These are phyloP conservation scores for Hevea brasiliensis DNA, from an alignment of 345 rosid genomes.

Conservation along the genomic window DNA sequence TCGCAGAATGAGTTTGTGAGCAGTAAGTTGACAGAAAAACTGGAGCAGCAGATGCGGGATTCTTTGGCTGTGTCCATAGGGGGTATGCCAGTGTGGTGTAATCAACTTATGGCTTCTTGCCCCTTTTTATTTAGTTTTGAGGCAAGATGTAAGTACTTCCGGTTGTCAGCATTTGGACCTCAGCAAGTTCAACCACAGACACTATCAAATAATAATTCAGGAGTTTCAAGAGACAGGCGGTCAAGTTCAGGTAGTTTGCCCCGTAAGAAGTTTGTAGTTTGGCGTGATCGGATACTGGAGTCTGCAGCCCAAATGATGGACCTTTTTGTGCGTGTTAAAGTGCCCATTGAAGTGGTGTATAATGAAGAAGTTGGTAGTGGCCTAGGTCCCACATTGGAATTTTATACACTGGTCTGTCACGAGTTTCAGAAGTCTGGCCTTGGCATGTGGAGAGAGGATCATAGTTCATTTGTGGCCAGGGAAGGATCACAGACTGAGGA, in stretches of 20 bases:
- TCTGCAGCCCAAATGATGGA: conserved; percentile 89
- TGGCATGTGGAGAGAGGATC: conserved; percentile 88
- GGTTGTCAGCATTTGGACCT: conserved; percentile 73
- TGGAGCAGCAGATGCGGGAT: conserved; percentile 92
- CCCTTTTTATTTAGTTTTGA: conserved; percentile 91
- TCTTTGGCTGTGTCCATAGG: conserved; percentile 61
- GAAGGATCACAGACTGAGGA: conserved; percentile 26
- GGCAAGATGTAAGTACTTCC: conserved; percentile 70
- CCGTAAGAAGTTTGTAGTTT: conserved; percentile 76
- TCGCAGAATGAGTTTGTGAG: conserved; percentile 68
- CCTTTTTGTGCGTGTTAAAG: conserved; percentile 49
- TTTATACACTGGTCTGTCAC: conserved; percentile 78
- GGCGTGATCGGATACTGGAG: conserved; percentile 69
- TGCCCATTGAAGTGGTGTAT: conserved; percentile 77
- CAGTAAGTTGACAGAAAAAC: conserved; percentile 82
- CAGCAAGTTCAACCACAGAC: conserved; percentile 41
- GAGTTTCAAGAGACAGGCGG: conserved; percentile 51
- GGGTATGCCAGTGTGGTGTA: conserved; percentile 87
- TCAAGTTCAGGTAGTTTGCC: conserved; percentile 40
- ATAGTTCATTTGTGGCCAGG: conserved; percentile 28
- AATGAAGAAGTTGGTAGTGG: conserved; percentile 96
- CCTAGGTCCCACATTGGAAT: conserved; percentile 96
- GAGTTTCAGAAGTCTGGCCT: conserved; percentile 78
- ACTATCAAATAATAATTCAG: conserved; percentile 44
- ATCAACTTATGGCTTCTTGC: conserved; percentile 72